Evolutionary conservation across 306 rosid species (phyloP).

Genomic region (Benincasa hispida): DNA sequence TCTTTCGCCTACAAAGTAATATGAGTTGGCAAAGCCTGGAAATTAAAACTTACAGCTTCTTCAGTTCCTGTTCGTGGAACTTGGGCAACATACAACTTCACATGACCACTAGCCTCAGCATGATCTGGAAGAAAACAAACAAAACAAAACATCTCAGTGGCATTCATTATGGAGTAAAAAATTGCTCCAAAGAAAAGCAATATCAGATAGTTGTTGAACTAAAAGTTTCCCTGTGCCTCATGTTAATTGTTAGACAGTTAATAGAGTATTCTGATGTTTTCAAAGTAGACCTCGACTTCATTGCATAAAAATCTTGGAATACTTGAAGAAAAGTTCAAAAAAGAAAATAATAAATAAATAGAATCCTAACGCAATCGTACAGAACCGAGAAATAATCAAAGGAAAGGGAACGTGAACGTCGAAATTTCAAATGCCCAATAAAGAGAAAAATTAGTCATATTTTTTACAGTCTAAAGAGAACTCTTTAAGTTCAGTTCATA

Average conservation of each 20-base stretch:
- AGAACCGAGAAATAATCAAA: not conserved
- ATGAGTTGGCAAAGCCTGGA: not conserved
- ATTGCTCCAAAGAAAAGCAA: not conserved
- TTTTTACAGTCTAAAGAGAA: not conserved
- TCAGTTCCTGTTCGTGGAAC: constrained; percentile 59
- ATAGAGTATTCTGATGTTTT: not conserved
- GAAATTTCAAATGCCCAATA: not conserved
- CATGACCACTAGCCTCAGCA: constrained; percentile 22
- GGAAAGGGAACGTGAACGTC: not conserved
- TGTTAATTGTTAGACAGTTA: not conserved
- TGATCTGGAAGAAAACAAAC: constrained; percentile 25
- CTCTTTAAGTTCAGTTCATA: not conserved
- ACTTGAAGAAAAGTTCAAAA: not conserved
- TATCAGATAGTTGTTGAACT: not conserved
- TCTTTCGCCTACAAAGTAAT: not conserved
- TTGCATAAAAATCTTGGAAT: not conserved
- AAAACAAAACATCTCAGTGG: not conserved
- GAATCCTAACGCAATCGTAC: not conserved
- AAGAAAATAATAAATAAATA: no score
- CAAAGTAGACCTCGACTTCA: not conserved
- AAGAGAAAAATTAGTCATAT: not conserved
- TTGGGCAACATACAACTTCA: constrained; percentile 66
- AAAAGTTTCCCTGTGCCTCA: not conserved
- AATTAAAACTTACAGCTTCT: constrained; percentile 40
- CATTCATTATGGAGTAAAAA: not conserved